Evolutionary conservation across 441 rosid genomes (phyloP).

Genomic region (Populus trichocarpa): DNA sequence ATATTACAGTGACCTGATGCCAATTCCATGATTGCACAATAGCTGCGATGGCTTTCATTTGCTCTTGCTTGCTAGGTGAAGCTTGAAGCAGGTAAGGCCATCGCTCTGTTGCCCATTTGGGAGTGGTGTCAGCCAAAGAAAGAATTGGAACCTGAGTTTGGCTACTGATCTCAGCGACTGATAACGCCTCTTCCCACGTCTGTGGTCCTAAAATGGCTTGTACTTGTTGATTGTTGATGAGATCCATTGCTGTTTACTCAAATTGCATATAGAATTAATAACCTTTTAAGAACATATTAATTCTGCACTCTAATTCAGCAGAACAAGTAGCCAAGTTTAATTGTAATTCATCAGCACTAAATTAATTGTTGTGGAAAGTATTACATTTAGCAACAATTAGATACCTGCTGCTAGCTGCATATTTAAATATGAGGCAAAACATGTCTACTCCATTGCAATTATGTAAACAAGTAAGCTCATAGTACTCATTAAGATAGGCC

Average conservation of each 20-base stretch:
- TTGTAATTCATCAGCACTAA: too few relatives aligned
- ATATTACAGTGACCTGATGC: slow-evolving; percentile 21
- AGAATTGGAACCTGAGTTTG: slow-evolving; percentile 18
- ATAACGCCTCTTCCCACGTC: slow-evolving; percentile 29
- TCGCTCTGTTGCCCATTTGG: slow-evolving; percentile 21
- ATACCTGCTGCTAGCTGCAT: too few relatives aligned
- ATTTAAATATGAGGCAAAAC: too few relatives aligned
- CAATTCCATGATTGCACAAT: slow-evolving; percentile 22
- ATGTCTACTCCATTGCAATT: not conserved
- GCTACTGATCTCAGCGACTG: slow-evolving; percentile 13
- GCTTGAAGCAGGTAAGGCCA: slow-evolving; percentile 25
- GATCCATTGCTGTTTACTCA: slow-evolving; percentile 17
- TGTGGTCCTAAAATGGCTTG: slow-evolving; percentile 27
- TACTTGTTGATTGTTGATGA: slow-evolving; percentile 8
- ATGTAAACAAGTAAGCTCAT: not conserved
- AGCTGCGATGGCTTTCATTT: slow-evolving; percentile 29
- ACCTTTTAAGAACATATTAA: slow-evolving; percentile 16
- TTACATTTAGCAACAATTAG: too few relatives aligned
- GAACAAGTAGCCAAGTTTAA: too few relatives aligned
- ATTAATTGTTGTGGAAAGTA: too few relatives aligned
- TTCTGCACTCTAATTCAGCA: slow-evolving; percentile 1
- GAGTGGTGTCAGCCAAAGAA: slow-evolving; percentile 20
- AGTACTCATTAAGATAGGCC: not conserved
- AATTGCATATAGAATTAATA: not conserved
- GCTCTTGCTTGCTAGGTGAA: slow-evolving; percentile 15